Evolutionary conservation across 164 flowering plant genomes (phyloP), one percentile per base, ranked within the genome.

Genomic region (Piper longum): DNA sequence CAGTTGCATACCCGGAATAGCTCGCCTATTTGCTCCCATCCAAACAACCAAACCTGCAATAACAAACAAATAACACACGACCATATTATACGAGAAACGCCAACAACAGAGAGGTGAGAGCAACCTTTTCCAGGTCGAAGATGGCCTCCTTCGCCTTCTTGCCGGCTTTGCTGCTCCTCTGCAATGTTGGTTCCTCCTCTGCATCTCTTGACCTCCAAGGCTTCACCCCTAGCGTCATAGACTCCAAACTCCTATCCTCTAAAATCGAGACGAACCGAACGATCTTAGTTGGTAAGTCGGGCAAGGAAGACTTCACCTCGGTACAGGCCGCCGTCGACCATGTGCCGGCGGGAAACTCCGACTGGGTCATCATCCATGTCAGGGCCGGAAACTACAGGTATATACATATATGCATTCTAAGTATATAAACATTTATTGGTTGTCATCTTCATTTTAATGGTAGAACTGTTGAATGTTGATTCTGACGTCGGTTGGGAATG

Each of bases 341-440:
- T 88, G 75, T 93, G 55, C 96, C 86, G 1, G 75, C 70, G 4
- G 86, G 85, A 3, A 93, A 89, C 60, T 58, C 76, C 18, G 18
- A 80, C 55, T 92, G 98, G 97, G 60, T 86, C 60, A 76, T 83
- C 71, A 73, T 92, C 70, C 97, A 89, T 67, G 70, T 90, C 17
- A 73, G 85, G 62, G 83, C 81, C 52, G 52, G 52, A 48, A 14
- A 1, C 52, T 48, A 48, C 52, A 48, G 52, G 52, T 48, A 48
- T 5, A 5, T 9, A 5, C 7, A 9, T 9, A 12, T 2, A 48
- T 2, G 7, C 11, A 48, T 3, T 9, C 14, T 9, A 9, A 5
- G 11, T 9, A 48, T 2, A 3, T 48, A 48, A 48, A 48, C 36
- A 26, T 26, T 26, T 26, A 26, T 26, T 26, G 36, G 36, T 26